Evolutionary conservation across 495 filamentous ascomycete species (phyloP).

Genomic region (Aspergillus conjunctus): DNA sequence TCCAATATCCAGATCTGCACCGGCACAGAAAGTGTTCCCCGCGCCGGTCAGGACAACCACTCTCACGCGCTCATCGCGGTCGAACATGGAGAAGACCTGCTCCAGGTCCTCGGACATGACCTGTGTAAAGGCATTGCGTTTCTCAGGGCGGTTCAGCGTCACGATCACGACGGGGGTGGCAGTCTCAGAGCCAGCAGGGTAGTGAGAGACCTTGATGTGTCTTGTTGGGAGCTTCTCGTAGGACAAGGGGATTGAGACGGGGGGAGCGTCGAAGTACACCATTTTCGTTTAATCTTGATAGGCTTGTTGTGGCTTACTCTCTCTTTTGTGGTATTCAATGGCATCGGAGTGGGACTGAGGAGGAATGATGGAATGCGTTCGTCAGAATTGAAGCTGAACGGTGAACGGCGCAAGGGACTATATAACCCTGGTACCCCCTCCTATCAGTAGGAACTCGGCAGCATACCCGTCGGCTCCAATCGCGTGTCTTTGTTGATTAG

Average conservation of each 20-base stretch:
- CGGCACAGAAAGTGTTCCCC: slow-evolving; percentile 65
- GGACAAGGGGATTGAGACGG: slow-evolving; percentile 38
- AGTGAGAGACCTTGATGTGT: slow-evolving; percentile 57
- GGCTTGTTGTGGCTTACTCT: background rate
- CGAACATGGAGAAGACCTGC: slow-evolving; percentile 55
- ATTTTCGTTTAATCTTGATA: slow-evolving; percentile 33
- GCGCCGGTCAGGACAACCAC: slow-evolving; percentile 59
- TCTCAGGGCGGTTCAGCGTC: slow-evolving; percentile 58
- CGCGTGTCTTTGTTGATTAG: background rate
- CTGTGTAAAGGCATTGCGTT: slow-evolving; percentile 65
- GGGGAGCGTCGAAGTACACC: slow-evolving; percentile 49
- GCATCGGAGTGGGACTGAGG: background rate
- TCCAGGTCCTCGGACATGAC: slow-evolving; percentile 59
- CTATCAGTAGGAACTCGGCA: too few relatives aligned
- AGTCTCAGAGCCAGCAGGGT: slow-evolving; percentile 48
- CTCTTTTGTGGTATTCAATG: background rate
- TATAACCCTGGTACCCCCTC: too few relatives aligned
- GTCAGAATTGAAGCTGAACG: too few relatives aligned
- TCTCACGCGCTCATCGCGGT: slow-evolving; percentile 58
- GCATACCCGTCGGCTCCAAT: background rate
- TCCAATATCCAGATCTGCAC: slow-evolving; percentile 64
- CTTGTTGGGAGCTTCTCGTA: slow-evolving; percentile 48
- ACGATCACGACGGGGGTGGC: slow-evolving; percentile 59
- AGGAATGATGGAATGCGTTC: too few relatives aligned
- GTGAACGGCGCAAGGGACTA: too few relatives aligned